Percentiles rank a stretch among this genome's conserved stretches.
Evolutionary conservation across 2,329 filamentous ascomycete genomes (phyloP).

Genomic region (Fusarium humuli): DNA sequence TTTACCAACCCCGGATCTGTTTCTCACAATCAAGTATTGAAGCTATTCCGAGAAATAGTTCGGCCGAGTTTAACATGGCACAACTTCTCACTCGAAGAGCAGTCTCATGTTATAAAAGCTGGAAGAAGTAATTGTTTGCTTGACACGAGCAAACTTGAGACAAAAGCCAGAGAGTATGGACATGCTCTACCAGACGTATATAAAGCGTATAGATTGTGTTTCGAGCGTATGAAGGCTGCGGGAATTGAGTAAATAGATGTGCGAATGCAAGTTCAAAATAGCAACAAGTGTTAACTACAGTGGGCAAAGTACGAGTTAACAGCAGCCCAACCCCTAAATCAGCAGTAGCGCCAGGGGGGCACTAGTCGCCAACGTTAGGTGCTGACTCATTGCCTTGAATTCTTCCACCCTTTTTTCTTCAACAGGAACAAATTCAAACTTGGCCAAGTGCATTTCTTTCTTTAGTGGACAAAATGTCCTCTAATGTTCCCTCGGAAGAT

Average conservation of each 20-base stretch:
- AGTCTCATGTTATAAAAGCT: slow-evolving; percentile 73
- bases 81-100: slow-evolving; percentile 75
- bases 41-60: slow-evolving; percentile 72
- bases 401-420: too few species aligned
- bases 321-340: too few species aligned
- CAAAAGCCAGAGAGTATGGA: slow-evolving; percentile 69
- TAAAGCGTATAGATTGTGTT: slow-evolving; percentile 62
- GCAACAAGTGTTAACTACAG: too few species aligned
- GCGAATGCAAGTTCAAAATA: too few species aligned
- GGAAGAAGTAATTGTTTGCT: slow-evolving; percentile 74
- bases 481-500: too few species aligned
- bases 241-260: background rate
- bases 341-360: too few species aligned
- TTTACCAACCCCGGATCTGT: slow-evolving; percentile 78
- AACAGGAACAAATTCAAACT: too few species aligned
- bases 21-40: slow-evolving; percentile 76
- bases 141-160: slow-evolving; percentile 70
- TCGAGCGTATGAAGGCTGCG: slow-evolving; percentile 1
- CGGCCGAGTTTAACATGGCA: slow-evolving; percentile 70
- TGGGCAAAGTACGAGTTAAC: too few species aligned
- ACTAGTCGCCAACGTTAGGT: too few species aligned
- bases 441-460: too few species aligned
- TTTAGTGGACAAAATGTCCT: too few species aligned
- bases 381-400: too few species aligned
- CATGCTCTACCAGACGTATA: slow-evolving; percentile 71